Percentiles rank a stretch among this genome's conserved stretches.
These are phyloP conservation scores for Colletotrichum navitas DNA, from an alignment of 2,329 filamentous ascomycete genomes.

Conservation along the genomic window DNA sequence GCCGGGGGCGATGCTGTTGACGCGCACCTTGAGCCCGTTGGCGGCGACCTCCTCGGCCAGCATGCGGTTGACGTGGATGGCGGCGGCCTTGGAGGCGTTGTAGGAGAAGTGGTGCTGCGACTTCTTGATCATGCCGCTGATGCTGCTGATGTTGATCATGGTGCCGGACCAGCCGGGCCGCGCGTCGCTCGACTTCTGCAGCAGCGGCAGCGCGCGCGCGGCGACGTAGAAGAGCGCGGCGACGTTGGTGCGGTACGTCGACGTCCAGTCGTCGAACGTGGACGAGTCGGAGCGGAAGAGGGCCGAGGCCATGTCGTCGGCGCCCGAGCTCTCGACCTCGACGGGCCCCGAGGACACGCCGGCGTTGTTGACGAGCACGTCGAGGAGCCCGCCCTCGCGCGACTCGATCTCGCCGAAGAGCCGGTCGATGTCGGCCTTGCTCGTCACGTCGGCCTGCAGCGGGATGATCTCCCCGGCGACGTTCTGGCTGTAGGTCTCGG, in stretches of 20 bases:
- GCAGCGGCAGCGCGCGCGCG: constrained; percentile 71
- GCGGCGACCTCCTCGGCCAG: constrained; percentile 71
- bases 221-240: constrained; percentile 76
- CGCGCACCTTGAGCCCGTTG: constrained; percentile 73
- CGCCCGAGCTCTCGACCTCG: constrained; percentile 67
- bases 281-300: constrained; percentile 74
- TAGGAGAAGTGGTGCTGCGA: constrained; percentile 76
- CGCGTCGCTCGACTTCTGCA: constrained; percentile 63
- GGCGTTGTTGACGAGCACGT: constrained; percentile 77
- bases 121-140: constrained; percentile 74
- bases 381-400: constrained; percentile 67
- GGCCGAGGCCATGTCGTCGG: constrained; percentile 67
- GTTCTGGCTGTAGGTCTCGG: constrained; percentile 68
- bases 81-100: constrained; percentile 73
- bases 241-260: constrained; percentile 81
- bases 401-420: constrained; percentile 69
- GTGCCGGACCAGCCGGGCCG: constrained; percentile 66
- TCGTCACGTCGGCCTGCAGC: constrained; percentile 72
- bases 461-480: constrained; percentile 68
- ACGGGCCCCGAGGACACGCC: constrained; percentile 70
- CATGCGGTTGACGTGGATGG: constrained; percentile 74
- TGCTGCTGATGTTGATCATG: constrained; percentile 76
- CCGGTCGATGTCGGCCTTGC: constrained; percentile 68
- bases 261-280: constrained; percentile 77
- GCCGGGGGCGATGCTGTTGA: constrained; percentile 80